These are phyloP conservation scores for Pyronema omphalodes DNA, from an alignment of 495 filamentous ascomycete genomes.

Conservation along the genomic window DNA sequence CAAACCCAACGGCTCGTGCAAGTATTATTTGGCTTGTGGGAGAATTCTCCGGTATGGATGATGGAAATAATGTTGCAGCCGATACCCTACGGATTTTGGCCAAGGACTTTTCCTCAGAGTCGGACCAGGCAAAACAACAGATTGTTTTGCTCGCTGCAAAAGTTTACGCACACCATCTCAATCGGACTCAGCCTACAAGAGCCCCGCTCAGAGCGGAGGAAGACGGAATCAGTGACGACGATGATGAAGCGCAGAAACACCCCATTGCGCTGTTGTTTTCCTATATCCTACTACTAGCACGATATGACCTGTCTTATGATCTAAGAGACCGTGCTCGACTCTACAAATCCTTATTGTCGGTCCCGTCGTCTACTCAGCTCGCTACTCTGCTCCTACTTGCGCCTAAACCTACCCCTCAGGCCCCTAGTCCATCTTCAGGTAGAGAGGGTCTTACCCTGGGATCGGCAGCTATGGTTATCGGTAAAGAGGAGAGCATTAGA, in stretches of 20 bases:
- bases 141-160: conserved; percentile 85
- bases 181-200: conserved; percentile 27
- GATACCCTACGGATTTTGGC: conserved; percentile 83
- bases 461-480: conserved; percentile 67
- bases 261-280: conserved; percentile 61
- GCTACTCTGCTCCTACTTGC: conserved; percentile 79
- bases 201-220: background rate
- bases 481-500: conserved; percentile 45
- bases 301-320: conserved; percentile 90
- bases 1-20: conserved; percentile 67
- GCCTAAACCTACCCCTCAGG: conserved; percentile 80
- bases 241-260: conserved; percentile 28
- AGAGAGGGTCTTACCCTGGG: conserved; percentile 60
- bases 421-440: conserved; percentile 64
- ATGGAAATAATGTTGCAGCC: conserved; percentile 56
- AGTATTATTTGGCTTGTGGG: conserved; percentile 96
- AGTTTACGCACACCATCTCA: conserved; percentile 78
- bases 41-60: conserved; percentile 66
- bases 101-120: conserved; percentile 66
- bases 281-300: conserved; percentile 65
- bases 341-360: conserved; percentile 64
- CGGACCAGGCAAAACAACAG: conserved; percentile 70
- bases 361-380: conserved; percentile 58
- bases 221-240: background rate
- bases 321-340: conserved; percentile 76